These are phyloP conservation scores for Elsinoe fawcettii DNA, from an alignment of 2,329 filamentous ascomycete species.

Conservation along the genomic window DNA sequence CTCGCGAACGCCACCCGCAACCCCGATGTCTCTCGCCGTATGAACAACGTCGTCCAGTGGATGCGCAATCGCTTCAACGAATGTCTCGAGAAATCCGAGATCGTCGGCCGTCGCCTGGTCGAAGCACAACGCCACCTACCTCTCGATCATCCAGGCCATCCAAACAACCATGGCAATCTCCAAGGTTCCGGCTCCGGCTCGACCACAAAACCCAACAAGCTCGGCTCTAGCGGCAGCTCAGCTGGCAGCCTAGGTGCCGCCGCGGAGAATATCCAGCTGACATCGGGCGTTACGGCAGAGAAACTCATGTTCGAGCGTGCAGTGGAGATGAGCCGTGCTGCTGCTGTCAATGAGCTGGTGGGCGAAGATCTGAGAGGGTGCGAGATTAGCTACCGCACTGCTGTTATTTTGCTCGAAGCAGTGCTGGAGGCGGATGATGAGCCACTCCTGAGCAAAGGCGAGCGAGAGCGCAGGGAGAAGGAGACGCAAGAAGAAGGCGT, in stretches of 20 bases:
- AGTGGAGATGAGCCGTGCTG: conserved; percentile 89
- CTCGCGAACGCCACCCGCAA: conserved; percentile 21
- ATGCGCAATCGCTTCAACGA: conserved; percentile 91
- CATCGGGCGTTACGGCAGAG: conserved; percentile 84
- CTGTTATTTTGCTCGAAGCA: conserved; percentile 89
- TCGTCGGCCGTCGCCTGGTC: conserved; percentile 79
- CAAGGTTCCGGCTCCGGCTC: conserved; percentile 40
- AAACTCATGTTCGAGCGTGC: conserved; percentile 98
- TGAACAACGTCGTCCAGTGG: conserved; percentile 95
- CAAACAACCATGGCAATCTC: conserved; percentile 59
- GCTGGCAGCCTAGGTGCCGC: conserved; percentile 55
- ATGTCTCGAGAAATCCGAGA: conserved; percentile 89
- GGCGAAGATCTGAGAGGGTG: conserved; percentile 72
- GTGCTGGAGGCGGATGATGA: conserved; percentile 77
- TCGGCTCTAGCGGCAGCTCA: conserved; percentile 22
- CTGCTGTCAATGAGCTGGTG: conserved; percentile 91
- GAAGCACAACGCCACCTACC: conserved; percentile 81
- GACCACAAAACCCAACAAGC: conserved; percentile 4
- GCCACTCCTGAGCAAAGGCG: conserved; percentile 36
- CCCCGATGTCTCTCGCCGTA: conserved; percentile 50
- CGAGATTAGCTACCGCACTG: conserved; percentile 87
- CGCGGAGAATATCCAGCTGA: conserved; percentile 73
- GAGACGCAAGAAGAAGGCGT: conserved; percentile 40
- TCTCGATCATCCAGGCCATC: conserved; percentile 76
- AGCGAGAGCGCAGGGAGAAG: conserved; percentile 39